These are phyloP conservation scores for Trichoderma citrinoviride DNA, from an alignment of 2,329 filamentous ascomycete species.

Conservation along the genomic window DNA sequence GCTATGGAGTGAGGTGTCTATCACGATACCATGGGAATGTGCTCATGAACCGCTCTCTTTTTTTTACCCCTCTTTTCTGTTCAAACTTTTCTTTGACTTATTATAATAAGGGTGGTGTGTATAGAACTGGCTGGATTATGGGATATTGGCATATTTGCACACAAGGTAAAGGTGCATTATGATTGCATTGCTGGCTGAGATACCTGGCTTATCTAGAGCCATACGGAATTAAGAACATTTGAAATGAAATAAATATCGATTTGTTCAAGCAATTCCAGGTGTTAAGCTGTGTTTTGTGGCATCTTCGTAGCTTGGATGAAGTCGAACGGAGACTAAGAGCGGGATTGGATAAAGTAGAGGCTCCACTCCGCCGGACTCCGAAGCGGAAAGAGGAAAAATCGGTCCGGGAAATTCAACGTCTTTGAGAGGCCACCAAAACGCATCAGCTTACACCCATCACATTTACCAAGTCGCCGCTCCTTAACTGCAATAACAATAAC, in stretches of 20 bases:
- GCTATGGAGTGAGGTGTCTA: no score
- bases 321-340: background rate
- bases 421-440: background rate
- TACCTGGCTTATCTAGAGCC: background rate
- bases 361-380: conserved; percentile 3
- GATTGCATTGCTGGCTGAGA: background rate
- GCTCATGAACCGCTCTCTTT: background rate
- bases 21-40: background rate
- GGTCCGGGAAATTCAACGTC: background rate
- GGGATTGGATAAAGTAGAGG: background rate
- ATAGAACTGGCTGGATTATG: background rate
- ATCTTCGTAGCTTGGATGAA: background rate
- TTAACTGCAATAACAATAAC: no score
- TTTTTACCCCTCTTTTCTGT: background rate
- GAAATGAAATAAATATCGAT: background rate
- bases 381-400: background rate
- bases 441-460: background rate
- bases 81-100: background rate
- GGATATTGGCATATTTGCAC: background rate
- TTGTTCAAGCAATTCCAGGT: no score
- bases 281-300: background rate
- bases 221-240: background rate
- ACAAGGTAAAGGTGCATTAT: background rate
- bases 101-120: background rate
- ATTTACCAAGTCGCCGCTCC: background rate